Percentiles rank a stretch among this genome's conserved stretches.
phyloP scores from a whole-genome alignment of 176 grass and related monocot genomes.

The Rhynchospora pubera region DNA sequence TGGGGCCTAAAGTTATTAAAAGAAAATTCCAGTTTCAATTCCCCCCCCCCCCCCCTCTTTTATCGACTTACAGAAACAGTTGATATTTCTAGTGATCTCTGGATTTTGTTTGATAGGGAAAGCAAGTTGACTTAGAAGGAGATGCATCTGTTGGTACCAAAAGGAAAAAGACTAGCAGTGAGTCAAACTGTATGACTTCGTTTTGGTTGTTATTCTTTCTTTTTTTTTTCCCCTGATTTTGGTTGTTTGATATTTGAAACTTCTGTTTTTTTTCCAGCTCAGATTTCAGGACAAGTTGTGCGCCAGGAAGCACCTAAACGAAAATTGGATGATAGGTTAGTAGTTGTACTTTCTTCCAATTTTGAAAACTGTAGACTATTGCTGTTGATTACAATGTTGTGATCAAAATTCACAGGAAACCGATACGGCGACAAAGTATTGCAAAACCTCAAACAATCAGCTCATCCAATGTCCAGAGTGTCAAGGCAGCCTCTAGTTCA shows the following conservation, averaged over 20 bases:
- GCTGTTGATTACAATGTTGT: not conserved
- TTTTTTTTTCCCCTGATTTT: not conserved
- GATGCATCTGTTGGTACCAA: slow-evolving; percentile 11
- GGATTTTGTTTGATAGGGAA: slow-evolving; percentile 5
- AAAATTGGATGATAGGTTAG: not conserved
- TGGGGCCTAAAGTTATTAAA: not conserved
- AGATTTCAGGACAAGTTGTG: not conserved
- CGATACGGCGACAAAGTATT: not conserved
- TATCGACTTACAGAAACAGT: not conserved
- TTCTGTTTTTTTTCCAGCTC: not conserved
- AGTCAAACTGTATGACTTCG: not conserved
- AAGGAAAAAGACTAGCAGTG: slow-evolving; percentile 20
- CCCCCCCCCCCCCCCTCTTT: too few relatives aligned
- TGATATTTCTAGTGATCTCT: not conserved
- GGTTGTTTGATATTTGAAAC: not conserved
- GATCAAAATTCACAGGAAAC: not conserved
- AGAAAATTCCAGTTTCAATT: not conserved
- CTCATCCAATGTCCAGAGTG: slow-evolving; percentile 14
- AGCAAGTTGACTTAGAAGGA: slow-evolving; percentile 3
- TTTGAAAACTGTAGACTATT: not conserved
- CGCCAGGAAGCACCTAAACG: not conserved
- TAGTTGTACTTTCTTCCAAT: not conserved
- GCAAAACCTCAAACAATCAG: slow-evolving; percentile 9
- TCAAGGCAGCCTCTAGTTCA: not conserved
- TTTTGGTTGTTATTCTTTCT: not conserved